Conservation (phyloP, 169 alveolate genomes). For the Fabrea salina region DNA sequence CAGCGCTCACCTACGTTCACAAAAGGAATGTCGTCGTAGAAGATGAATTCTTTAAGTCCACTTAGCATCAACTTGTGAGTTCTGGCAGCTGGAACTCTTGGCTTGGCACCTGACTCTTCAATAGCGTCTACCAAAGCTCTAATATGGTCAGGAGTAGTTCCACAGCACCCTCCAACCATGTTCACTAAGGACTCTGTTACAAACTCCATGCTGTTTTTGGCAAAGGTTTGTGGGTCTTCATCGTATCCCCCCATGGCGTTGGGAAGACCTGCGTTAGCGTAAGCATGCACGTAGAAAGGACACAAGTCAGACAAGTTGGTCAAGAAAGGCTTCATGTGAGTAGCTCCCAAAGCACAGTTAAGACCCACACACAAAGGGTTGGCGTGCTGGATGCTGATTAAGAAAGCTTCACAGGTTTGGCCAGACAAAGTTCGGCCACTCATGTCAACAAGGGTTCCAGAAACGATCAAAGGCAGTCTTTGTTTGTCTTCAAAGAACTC, state of each 20-base stretch:
- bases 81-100: conserved; percentile 30
- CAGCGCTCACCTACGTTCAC: conserved; percentile 78
- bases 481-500: conserved; percentile 44
- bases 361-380: conserved; percentile 65
- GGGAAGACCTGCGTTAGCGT: conserved; percentile 81
- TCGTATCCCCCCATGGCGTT: conserved; percentile 83
- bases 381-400: conserved; percentile 52
- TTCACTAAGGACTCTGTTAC: conserved; percentile 59
- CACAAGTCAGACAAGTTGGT: conserved; percentile 52
- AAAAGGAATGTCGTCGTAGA: conserved; percentile 45
- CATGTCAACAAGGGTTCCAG: conserved; percentile 60
- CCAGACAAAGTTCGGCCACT: conserved; percentile 73
- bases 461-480: conserved; percentile 53
- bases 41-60: conserved; percentile 54
- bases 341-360: conserved; percentile 69
- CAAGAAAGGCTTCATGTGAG: conserved; percentile 51
- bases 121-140: conserved; percentile 44
- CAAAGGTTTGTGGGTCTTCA: conserved; percentile 69
- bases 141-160: conserved; percentile 69
- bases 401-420: conserved; percentile 62
- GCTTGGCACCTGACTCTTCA: conserved; percentile 3
- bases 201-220: conserved; percentile 39
- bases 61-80: conserved; percentile 38
- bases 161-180: conserved; percentile 84
- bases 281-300: conserved; percentile 59